Conservation (phyloP, 2,329 filamentous ascomycete genomes). For the Neonectria sp. region DNA sequence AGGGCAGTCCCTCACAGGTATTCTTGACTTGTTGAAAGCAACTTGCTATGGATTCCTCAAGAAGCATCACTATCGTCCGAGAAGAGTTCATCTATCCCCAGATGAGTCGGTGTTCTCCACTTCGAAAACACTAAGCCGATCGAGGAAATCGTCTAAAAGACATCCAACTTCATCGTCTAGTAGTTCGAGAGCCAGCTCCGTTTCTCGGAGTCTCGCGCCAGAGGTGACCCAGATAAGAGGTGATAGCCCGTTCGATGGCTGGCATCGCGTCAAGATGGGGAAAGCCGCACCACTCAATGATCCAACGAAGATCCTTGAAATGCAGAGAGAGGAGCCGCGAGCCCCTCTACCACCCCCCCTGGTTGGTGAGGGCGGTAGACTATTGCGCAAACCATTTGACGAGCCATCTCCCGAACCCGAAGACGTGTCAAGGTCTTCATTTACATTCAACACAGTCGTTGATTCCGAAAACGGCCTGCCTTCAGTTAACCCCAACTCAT, state of each 20-base stretch:
- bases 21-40: constrained; percentile 74
- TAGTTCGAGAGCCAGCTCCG: constrained; percentile 35
- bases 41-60: constrained; percentile 83
- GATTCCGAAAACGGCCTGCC: background rate
- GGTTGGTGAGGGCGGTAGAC: constrained; percentile 57
- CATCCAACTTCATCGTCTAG: constrained; percentile 21
- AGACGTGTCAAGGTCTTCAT: background rate
- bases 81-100: constrained; percentile 43
- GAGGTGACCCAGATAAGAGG: constrained; percentile 14
- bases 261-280: constrained; percentile 56
- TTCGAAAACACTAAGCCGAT: constrained; percentile 34
- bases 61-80: constrained; percentile 78
- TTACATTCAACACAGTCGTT: background rate
- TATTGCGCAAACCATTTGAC: constrained; percentile 63
- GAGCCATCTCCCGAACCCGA: constrained; percentile 46
- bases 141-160: constrained; percentile 35
- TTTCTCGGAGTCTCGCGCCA: constrained; percentile 18
- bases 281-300: constrained; percentile 26
- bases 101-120: constrained; percentile 48
- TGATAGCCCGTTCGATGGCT: constrained; percentile 53
- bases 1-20: constrained; percentile 63
- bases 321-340: constrained; percentile 18
- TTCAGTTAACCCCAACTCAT: background rate
- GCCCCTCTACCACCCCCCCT: constrained; percentile 43
- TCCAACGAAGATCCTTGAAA: constrained; percentile 13